A percentile compares a stretch with the other conserved stretches of the same genome.
phyloP scores from a whole-genome alignment of 495 filamentous ascomycete genomes.

The Aspergillus conjunctus region DNA sequence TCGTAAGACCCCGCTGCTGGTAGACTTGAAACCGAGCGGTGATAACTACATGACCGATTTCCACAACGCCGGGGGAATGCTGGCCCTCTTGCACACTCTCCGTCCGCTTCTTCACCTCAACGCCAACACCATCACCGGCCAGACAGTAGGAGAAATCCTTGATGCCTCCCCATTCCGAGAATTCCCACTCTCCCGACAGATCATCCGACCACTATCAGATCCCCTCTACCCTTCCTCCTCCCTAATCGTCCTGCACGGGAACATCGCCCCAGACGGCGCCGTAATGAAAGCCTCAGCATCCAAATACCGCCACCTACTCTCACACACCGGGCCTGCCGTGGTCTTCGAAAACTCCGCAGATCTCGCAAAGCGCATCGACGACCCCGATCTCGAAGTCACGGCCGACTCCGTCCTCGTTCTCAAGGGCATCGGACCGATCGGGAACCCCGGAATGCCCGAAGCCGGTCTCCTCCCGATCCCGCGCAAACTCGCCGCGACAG shows the following conservation, averaged over 20 bases:
- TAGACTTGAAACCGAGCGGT: slow-evolving; percentile 69
- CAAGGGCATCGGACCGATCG: slow-evolving; percentile 63
- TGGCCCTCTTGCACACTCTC: slow-evolving; percentile 56
- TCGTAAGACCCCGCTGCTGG: slow-evolving; percentile 57
- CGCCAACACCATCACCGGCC: slow-evolving; percentile 59
- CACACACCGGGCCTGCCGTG: slow-evolving; percentile 57
- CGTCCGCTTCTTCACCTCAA: slow-evolving; percentile 59
- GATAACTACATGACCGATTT: slow-evolving; percentile 74
- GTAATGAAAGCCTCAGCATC: slow-evolving; percentile 66
- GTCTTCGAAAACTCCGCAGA: slow-evolving; percentile 62
- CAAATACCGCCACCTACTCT: slow-evolving; percentile 52
- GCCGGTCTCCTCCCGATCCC: slow-evolving; percentile 58
- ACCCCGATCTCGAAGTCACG: slow-evolving; percentile 52
- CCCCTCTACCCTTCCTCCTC: slow-evolving; percentile 59
- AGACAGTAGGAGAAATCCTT: slow-evolving; percentile 59
- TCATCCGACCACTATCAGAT: slow-evolving; percentile 53
- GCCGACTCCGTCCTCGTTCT: slow-evolving; percentile 59
- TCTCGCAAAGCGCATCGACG: slow-evolving; percentile 59
- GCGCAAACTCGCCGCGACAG: slow-evolving; percentile 58
- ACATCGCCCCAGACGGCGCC: slow-evolving; percentile 59
- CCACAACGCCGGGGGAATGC: slow-evolving; percentile 68
- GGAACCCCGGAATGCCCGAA: slow-evolving; percentile 71
- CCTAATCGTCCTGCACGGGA: slow-evolving; percentile 56
- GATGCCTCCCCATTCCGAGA: slow-evolving; percentile 47
- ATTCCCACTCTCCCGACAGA: slow-evolving; percentile 41